Conservation (phyloP, 352 stramenopile species). For the Elongisporangium undulatum region DNA sequence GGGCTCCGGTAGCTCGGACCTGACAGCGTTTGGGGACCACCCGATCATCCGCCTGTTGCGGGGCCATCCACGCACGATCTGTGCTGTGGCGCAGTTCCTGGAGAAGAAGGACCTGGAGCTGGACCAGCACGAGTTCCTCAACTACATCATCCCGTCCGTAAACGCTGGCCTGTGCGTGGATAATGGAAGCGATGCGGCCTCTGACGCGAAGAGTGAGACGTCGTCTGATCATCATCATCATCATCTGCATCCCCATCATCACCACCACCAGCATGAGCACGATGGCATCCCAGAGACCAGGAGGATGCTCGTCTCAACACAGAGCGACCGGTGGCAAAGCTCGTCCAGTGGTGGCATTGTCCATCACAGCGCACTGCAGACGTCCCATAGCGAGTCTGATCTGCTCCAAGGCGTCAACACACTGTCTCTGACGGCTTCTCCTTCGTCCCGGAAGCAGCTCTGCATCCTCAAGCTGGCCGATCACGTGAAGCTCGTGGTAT, state of each 20-base stretch:
- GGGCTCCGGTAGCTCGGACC: slow-evolving; percentile 48
- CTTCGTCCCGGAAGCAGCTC: slow-evolving; percentile 33
- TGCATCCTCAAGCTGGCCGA: slow-evolving; percentile 52
- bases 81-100: slow-evolving; percentile 74
- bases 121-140: slow-evolving; percentile 77
- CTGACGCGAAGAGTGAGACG: slow-evolving; percentile 1
- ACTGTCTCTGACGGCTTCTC: slow-evolving; percentile 11
- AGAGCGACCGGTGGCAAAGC: slow-evolving; percentile 5
- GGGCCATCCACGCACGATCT: slow-evolving; percentile 70
- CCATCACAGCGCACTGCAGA: slow-evolving; percentile 4
- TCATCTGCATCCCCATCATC: slow-evolving; percentile 21
- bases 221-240: slow-evolving; percentile 16
- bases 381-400: slow-evolving; percentile 37
- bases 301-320: slow-evolving; percentile 14
- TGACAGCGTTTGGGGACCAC: slow-evolving; percentile 55
- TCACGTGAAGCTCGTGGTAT: slow-evolving; percentile 30
- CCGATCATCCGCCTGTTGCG: slow-evolving; percentile 56
- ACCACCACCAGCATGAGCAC: slow-evolving; percentile 15
- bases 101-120: slow-evolving; percentile 82
- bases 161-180: slow-evolving; percentile 56
- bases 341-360: not conserved
- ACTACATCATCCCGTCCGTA: slow-evolving; percentile 79
- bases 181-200: slow-evolving; percentile 11
- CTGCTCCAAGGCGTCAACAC: slow-evolving; percentile 7
- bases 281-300: slow-evolving; percentile 4